Conservation (phyloP, 768 basidiomycete genomes). For the Mycena kentingensis region DNA sequence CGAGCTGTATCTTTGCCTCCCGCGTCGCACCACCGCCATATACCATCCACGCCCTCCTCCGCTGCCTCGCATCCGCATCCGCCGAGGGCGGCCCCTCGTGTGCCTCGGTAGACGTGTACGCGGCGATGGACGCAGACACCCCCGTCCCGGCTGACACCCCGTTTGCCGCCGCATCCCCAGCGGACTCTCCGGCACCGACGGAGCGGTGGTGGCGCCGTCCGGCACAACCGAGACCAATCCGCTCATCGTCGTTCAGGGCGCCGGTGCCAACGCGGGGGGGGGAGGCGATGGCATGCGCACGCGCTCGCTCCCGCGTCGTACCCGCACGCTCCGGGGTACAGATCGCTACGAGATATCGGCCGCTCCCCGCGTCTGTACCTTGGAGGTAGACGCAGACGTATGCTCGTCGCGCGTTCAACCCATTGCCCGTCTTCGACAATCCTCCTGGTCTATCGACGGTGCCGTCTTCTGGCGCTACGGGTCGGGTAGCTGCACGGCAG, state of each 20-base stretch:
- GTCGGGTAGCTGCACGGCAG: no score
- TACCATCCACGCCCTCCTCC: background rate
- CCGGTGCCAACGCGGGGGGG: no score
- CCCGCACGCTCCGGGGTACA: no score
- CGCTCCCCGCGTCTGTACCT: no score
- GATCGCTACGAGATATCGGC: no score
- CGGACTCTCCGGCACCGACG: background rate
- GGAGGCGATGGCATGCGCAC: no score
- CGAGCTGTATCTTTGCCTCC: background rate
- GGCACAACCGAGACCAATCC: background rate
- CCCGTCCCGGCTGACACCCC: background rate
- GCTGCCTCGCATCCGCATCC: background rate
- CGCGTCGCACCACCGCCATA: background rate
- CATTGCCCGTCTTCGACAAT: no score
- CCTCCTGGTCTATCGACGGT: no score
- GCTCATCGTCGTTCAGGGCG: background rate
- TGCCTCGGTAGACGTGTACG: background rate
- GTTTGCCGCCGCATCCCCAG: background rate
- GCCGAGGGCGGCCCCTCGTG: background rate
- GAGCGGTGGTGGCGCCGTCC: background rate
- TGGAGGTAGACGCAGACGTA: no score
- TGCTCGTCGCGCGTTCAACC: no score
- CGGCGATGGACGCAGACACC: background rate
- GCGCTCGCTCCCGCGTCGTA: no score
- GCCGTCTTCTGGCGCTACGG: no score